Percentiles rank a stretch among this genome's conserved stretches.
Conservation (phyloP, 2,329 filamentous ascomycete genomes). For the Cladosporium sphaerospermum region DNA sequence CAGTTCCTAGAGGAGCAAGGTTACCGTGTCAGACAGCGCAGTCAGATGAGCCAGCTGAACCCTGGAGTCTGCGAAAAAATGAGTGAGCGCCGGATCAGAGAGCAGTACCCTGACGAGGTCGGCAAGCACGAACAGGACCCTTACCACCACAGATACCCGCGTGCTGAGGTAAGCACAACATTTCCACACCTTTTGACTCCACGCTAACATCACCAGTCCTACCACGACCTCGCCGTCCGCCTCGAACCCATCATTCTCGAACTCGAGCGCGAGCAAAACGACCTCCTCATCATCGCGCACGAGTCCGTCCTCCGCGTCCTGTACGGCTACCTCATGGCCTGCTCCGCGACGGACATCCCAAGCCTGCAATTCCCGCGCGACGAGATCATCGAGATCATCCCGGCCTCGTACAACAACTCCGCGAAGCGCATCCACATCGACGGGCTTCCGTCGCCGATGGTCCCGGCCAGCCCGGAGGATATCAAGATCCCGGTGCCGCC, state of each 20-base stretch:
- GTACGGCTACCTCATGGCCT: conserved; percentile 98
- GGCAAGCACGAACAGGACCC: conserved; percentile 89
- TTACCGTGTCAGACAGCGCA: conserved; percentile 82
- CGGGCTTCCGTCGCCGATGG: conserved; percentile 55
- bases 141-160: conserved; percentile 92
- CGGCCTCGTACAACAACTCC: conserved; percentile 94
- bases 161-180: conserved; percentile 65
- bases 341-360: conserved; percentile 90
- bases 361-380: conserved; percentile 88
- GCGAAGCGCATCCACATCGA: conserved; percentile 86
- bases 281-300: conserved; percentile 96
- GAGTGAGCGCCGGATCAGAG: conserved; percentile 72
- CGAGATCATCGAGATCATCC: conserved; percentile 98
- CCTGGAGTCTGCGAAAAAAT: conserved; percentile 94
- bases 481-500: conserved; percentile 70
- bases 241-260: conserved; percentile 97
- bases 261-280: conserved; percentile 91
- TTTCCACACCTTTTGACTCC: not conserved
- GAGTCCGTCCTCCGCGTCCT: conserved; percentile 95
- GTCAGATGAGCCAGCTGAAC: conserved; percentile 96
- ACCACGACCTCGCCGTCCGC: conserved; percentile 95
- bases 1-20: conserved; percentile 72
- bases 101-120: conserved; percentile 83
- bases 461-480: conserved; percentile 74
- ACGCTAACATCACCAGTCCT: conserved; percentile 58